Conservation (phyloP, 805 yeast species). For the Wickerhamomyces rabaulensis region DNA sequence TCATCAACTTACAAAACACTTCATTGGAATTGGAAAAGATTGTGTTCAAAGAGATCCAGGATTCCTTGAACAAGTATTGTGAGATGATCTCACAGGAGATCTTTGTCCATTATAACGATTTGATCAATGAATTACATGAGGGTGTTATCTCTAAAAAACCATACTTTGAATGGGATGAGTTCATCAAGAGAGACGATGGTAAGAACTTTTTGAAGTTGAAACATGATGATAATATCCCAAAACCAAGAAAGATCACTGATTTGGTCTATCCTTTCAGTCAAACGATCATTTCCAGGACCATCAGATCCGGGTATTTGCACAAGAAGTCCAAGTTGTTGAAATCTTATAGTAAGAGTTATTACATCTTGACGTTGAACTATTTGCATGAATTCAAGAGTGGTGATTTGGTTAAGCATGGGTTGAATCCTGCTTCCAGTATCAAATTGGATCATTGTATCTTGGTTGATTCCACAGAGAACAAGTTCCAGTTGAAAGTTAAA, state of each 20-base stretch:
- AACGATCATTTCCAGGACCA: conserved; percentile 58
- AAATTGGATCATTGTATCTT: conserved; percentile 73
- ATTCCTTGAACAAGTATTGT: conserved; percentile 67
- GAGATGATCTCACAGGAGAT: conserved; percentile 69
- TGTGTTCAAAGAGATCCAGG: conserved; percentile 80
- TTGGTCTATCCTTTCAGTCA: conserved; percentile 62
- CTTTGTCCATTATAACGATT: conserved; percentile 57
- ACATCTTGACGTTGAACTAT: conserved; percentile 80
- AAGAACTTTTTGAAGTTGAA: conserved; percentile 36
- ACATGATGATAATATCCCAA: conserved; percentile 48
- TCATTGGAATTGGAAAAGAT: conserved; percentile 85
- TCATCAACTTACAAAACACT: conserved; percentile 75
- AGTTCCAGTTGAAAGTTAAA: conserved; percentile 41
- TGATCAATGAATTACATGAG: conserved; percentile 58
- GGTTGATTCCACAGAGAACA: conserved; percentile 72
- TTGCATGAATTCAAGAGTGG: conserved; percentile 83
- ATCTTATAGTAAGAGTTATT: conserved; percentile 82
- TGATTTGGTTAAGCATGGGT: conserved; percentile 67
- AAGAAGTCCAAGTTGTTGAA: conserved; percentile 86
- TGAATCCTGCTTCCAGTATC: conserved; percentile 74
- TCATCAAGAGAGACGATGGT: conserved; percentile 61
- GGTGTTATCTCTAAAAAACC: conserved; percentile 74
- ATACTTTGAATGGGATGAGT: conserved; percentile 82
- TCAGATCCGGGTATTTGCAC: conserved; percentile 76
- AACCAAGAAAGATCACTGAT: conserved; percentile 50